Evolutionary conservation across 345 rosid species (phyloP), one percentile per base, ranked within the genome.

Genomic region (Cardamine chenopodiifolia): DNA sequence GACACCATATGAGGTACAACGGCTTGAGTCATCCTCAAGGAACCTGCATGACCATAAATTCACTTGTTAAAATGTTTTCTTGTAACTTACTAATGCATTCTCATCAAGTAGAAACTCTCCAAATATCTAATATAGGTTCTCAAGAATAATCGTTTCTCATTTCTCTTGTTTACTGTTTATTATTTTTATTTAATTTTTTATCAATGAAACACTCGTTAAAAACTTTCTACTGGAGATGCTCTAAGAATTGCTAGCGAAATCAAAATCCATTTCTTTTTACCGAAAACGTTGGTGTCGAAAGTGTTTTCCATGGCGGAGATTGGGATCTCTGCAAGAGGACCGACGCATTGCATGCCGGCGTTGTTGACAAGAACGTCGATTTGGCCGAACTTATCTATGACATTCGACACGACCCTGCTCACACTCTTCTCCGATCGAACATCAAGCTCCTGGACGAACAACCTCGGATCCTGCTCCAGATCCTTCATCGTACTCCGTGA

Each of bases 271-370:
- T n/a, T n/a, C n/a, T n/a, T n/a, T n/a, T n/a, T n/a, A 23, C 25
- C 98, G 37, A 77, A 90, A 34, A 93, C 88, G 73, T 90, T 93
- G 65, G 98, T 88, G 35, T 85, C 67, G 80, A 86, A 89, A 4
- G 96, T 83, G 19, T 74, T 62, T 59, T 86, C 85, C 82, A 89
- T 19, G 50, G 88, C 80, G 34, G 92, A 75, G 6, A 89, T 37
- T 0, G 98, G 93, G n/a, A 89, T 32, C 84, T 93, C 97, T 1
- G 97, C 92, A 3, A 90, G 81, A 68, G 97, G 98, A 25, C 90
- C 98, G 14, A 93, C 86, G 45, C 98, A 93, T 28, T 80, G 97
- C 53, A 91, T 78, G 0, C 96, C 98, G 22, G 98, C 97, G 55
- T 91, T 91, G 63, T 91, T 93, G 39, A 91, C 94, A 70, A 93